phyloP scores from a whole-genome alignment of 768 basidiomycete genomes.

The Russula brevipes region DNA sequence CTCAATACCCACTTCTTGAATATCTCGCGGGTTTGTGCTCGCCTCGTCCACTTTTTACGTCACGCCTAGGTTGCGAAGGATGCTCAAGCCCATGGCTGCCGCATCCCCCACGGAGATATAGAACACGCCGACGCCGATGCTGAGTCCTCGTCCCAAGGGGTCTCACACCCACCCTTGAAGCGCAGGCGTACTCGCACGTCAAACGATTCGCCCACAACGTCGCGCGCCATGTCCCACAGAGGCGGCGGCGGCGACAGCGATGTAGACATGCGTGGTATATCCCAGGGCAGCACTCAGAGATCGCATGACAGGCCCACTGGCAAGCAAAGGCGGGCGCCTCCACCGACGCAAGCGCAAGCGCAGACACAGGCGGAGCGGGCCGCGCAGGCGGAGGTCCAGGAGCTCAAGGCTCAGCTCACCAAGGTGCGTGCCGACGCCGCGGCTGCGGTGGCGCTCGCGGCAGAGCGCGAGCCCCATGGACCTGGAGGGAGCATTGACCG shows the following conservation, averaged over 20 bases:
- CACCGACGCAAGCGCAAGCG: neutral
- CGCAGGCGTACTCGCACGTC: constrained; percentile 2
- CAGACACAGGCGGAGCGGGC: constrained; percentile 1
- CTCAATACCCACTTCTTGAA: neutral
- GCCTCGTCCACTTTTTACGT: too few species aligned
- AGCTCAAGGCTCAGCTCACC: constrained; percentile 14
- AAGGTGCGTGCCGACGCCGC: constrained; percentile 8
- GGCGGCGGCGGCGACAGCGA: neutral
- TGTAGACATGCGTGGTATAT: neutral
- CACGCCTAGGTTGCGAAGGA: constrained; percentile 5
- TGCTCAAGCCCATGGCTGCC: constrained; percentile 9
- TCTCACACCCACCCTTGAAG: constrained; percentile 1
- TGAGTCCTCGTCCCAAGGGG: neutral
- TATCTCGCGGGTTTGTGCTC: too few species aligned
- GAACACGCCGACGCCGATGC: neutral
- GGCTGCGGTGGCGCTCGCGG: constrained; percentile 6
- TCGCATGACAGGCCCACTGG: neutral
- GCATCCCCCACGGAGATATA: neutral
- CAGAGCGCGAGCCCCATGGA: constrained; percentile 9
- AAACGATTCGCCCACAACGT: neutral
- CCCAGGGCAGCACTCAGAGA: neutral
- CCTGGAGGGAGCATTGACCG: constrained; percentile 12
- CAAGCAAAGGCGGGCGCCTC: neutral
- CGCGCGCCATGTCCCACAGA: neutral
- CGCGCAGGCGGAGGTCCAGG: neutral